Conservation (phyloP, 345 rosid species). For the Adansonia digitata region DNA sequence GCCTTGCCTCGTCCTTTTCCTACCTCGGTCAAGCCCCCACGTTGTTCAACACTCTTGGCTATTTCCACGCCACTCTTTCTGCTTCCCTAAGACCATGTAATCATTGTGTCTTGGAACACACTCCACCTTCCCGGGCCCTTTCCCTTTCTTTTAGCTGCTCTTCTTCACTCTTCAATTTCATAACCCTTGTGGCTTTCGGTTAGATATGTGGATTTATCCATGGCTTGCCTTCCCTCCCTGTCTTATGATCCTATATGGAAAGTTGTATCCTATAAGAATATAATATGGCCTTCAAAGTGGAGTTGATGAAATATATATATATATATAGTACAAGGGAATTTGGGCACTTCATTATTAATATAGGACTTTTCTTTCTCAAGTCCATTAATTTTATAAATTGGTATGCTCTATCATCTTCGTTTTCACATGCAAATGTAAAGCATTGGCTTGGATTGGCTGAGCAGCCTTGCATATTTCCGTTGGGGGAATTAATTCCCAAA, state of each 20-base stretch:
- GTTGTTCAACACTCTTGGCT: conserved; percentile 57
- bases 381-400: background rate
- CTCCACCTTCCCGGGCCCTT: background rate
- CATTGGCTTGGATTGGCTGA: background rate
- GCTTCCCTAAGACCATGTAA: conserved; percentile 72
- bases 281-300: background rate
- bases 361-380: background rate
- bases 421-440: conserved; percentile 3
- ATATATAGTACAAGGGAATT: background rate
- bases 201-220: background rate
- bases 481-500: background rate
- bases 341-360: background rate
- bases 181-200: background rate
- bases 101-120: conserved; percentile 37
- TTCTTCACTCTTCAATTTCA: background rate
- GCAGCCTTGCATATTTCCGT: background rate
- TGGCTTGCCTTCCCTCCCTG: background rate
- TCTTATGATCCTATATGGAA: background rate
- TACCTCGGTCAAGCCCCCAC: conserved; percentile 62
- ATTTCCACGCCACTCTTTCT: conserved; percentile 75
- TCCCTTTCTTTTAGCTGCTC: background rate
- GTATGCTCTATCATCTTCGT: background rate
- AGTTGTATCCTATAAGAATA: background rate
- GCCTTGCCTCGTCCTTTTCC: background rate
- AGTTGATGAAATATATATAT: background rate